Base-by-base conservation (phyloP, 1,284 basidiomycete genomes). In the Veloboletus limbatus region DNA sequence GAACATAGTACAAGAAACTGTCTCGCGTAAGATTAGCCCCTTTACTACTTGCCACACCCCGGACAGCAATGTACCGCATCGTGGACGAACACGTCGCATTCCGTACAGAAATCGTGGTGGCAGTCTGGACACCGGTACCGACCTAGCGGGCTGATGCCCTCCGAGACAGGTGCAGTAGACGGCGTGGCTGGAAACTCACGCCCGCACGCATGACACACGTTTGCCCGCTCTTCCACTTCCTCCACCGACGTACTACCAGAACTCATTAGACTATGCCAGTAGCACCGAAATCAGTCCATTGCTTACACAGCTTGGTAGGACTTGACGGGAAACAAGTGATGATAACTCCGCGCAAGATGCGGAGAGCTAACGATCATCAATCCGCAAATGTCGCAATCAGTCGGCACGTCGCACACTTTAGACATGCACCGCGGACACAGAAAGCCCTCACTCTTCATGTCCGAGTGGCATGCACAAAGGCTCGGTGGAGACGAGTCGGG, bases 331-430 rank as follows among this genome's bases (percentile, higher is more conserved):
- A 97, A 97, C 28, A 97, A 67, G 64, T 96, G 94, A 59, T 95
- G 90, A 67, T 96, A 97, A 61, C 93, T 97, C 54, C 96, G 76
- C 18, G 96, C 96, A 38, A 99, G 76, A 72, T 99, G 97, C 6
- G 97, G 96, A 45, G 92, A 92, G 70, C 92, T 95, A 53, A 99
- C 96, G 53, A 99, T 91, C 82, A 98, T 97, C 54, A 99, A 74
- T 3, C 93, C 92, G 62, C 96, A 99, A 24, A 98, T 87, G 59
- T 96, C 90, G 64, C 96, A 99, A 65, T 99, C 97, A 6, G 96
- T 99, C 30, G 96, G 96, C 2, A 98, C 93, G 60, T 99, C 95
- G 75, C 96, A 99, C 28, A 98, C 78, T 73, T 96, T 93, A 43
- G 88, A 82, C 32, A 83, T 78, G 64, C 96, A 99, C 21, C 96